Evolutionary conservation across 2,329 filamentous ascomycete species (phyloP).

Genomic region (Cladophialophora bantiana): DNA sequence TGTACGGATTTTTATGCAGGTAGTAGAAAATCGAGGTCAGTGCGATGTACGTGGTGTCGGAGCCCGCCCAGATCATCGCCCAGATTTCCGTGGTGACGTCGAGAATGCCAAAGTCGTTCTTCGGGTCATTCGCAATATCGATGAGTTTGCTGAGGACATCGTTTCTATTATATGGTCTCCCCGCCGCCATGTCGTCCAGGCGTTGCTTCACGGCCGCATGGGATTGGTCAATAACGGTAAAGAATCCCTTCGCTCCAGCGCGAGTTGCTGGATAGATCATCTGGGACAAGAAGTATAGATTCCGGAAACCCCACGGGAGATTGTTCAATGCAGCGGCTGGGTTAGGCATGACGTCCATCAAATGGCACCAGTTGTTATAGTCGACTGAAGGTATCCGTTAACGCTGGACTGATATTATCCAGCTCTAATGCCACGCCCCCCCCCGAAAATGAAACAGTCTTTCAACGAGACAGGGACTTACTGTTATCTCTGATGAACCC

Average conservation of each 20-base stretch:
- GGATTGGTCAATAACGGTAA: slow-evolving; percentile 29
- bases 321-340: slow-evolving; percentile 26
- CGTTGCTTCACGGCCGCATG: slow-evolving; percentile 30
- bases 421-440: not conserved
- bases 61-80: slow-evolving; percentile 35
- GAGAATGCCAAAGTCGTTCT: slow-evolving; percentile 25
- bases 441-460: no score
- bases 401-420: not conserved
- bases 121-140: slow-evolving; percentile 23
- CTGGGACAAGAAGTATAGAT: slow-evolving; percentile 29
- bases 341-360: slow-evolving; percentile 36
- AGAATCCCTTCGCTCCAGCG: slow-evolving; percentile 30
- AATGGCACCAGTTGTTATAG: slow-evolving; percentile 36
- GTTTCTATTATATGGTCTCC: slow-evolving; percentile 26
- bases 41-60: slow-evolving; percentile 45
- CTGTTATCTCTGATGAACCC: slow-evolving; percentile 35
- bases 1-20: slow-evolving; percentile 41
- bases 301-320: slow-evolving; percentile 29
- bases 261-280: slow-evolving; percentile 30
- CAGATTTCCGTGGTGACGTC: slow-evolving; percentile 33
- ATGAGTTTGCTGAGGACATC: slow-evolving; percentile 33
- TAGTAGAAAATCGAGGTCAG: slow-evolving; percentile 47
- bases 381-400: slow-evolving; percentile 16
- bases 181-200: slow-evolving; percentile 28
- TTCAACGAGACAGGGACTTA: not conserved